Evolutionary conservation across 129 eudicot species (phyloP).

Genomic region (Chrysanthemum seticuspe): DNA sequence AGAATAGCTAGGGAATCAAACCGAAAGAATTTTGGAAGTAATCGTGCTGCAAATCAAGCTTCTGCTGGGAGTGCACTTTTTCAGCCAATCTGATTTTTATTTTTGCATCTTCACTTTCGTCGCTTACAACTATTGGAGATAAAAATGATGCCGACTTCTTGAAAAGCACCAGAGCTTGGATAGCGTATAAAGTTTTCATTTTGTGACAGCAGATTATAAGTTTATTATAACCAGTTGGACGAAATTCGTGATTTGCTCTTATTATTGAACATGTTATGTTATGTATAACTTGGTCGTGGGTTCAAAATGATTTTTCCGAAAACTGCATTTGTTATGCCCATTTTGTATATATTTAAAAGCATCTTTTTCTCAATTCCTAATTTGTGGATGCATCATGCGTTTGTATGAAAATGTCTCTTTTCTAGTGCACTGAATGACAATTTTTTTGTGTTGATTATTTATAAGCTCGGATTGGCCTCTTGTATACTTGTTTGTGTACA

Average conservation of each 20-base stretch:
- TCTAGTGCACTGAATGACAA: background rate
- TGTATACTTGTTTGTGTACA: no score
- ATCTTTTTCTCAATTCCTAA: background rate
- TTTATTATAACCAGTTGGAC: no score
- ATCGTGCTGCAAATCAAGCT: conserved; percentile 96
- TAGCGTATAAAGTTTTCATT: no score
- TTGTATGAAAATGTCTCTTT: background rate
- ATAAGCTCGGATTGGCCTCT: background rate
- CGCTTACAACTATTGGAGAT: background rate
- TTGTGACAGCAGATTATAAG: no score
- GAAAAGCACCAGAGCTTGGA: no score
- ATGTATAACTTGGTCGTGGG: no score
- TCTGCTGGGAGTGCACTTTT: conserved; percentile 91
- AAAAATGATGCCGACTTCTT: background rate
- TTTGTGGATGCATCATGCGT: background rate
- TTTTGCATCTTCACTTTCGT: background rate
- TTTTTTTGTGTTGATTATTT: background rate
- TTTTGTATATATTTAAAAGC: background rate
- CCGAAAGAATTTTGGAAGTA: conserved; percentile 85
- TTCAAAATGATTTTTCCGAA: no score
- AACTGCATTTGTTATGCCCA: background rate
- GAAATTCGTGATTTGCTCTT: no score
- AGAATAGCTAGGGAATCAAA: conserved; percentile 96
- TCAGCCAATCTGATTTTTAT: conserved; percentile 15
- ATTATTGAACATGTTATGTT: no score